phyloP scores from a whole-genome alignment of 2,329 filamentous ascomycete genomes.

The Fusarium foetens region DNA sequence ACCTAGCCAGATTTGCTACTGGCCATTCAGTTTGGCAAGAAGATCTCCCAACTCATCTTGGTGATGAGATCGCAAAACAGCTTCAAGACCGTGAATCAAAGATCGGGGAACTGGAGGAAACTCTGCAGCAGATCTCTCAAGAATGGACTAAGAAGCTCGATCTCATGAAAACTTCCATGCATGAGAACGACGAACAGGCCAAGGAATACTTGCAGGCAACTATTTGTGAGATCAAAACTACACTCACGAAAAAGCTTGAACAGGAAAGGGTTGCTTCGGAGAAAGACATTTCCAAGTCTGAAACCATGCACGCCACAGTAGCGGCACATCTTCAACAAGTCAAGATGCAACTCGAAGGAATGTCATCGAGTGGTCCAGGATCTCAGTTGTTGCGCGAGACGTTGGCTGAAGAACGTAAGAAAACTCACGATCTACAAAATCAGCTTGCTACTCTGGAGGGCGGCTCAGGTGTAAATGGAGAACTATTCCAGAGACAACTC shows the following conservation, averaged over 20 bases:
- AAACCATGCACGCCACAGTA: conserved; percentile 21
- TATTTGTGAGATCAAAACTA: conserved; percentile 30
- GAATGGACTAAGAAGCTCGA: conserved; percentile 36
- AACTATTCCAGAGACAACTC: conserved; percentile 42
- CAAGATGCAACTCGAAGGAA: conserved; percentile 24
- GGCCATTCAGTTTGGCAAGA: conserved; percentile 8
- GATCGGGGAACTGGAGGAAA: conserved; percentile 37
- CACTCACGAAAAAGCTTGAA: conserved; percentile 40
- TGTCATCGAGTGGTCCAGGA: background rate
- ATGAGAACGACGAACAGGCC: conserved; percentile 19
- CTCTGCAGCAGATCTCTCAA: conserved; percentile 27
- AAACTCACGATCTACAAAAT: conserved; percentile 18
- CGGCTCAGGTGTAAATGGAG: conserved; percentile 27
- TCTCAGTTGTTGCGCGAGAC: conserved; percentile 9
- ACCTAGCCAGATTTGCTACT: conserved; percentile 18
- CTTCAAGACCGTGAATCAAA: conserved; percentile 35
- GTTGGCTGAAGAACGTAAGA: conserved; percentile 25
- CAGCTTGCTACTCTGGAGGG: conserved; percentile 39
- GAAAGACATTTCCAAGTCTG: conserved; percentile 21
- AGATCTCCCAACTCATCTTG: conserved; percentile 8
- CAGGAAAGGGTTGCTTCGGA: conserved; percentile 36
- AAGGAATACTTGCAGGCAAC: conserved; percentile 31
- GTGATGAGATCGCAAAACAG: conserved; percentile 26
- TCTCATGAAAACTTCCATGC: conserved; percentile 9
- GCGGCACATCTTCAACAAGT: conserved; percentile 38